Percentiles rank a stretch among this genome's conserved stretches.
Evolutionary conservation across 2,329 filamentous ascomycete genomes (phyloP).

Genomic region (Claviceps monticola): DNA sequence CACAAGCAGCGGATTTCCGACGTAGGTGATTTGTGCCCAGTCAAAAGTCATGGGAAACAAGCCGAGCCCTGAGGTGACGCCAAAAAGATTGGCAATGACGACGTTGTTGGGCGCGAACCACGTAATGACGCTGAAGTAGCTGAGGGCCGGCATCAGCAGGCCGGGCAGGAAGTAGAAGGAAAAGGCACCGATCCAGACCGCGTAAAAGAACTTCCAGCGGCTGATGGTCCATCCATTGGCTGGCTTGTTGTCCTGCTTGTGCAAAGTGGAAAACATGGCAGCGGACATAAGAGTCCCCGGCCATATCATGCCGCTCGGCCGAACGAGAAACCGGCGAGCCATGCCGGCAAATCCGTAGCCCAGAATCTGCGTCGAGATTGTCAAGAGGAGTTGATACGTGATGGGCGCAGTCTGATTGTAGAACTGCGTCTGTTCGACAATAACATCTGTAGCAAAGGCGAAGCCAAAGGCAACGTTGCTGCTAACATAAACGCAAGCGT

Average conservation of each 20-base stretch:
- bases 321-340: slow-evolving; percentile 66
- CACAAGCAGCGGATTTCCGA: slow-evolving; percentile 70
- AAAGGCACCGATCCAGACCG: slow-evolving; percentile 57
- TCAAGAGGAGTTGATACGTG: slow-evolving; percentile 67
- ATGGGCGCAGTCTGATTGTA: slow-evolving; percentile 71
- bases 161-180: slow-evolving; percentile 77
- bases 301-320: slow-evolving; percentile 85
- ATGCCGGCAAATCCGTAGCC: slow-evolving; percentile 80
- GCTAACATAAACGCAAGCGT: slow-evolving; percentile 78
- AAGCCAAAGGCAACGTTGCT: slow-evolving; percentile 85
- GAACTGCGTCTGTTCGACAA: slow-evolving; percentile 80
- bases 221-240: slow-evolving; percentile 75
- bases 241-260: slow-evolving; percentile 69
- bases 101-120: slow-evolving; percentile 82
- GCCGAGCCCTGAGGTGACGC: slow-evolving; percentile 70
- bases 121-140: slow-evolving; percentile 79
- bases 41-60: slow-evolving; percentile 80
- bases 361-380: slow-evolving; percentile 72
- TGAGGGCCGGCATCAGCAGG: slow-evolving; percentile 67
- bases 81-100: slow-evolving; percentile 76
- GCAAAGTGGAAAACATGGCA: slow-evolving; percentile 76
- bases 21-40: slow-evolving; percentile 82
- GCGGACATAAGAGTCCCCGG: slow-evolving; percentile 78
- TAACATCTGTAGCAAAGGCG: slow-evolving; percentile 79
- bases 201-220: slow-evolving; percentile 71